Conservation (phyloP, 2,329 filamentous ascomycete species). For the Pochonia chlamydosporia region DNA sequence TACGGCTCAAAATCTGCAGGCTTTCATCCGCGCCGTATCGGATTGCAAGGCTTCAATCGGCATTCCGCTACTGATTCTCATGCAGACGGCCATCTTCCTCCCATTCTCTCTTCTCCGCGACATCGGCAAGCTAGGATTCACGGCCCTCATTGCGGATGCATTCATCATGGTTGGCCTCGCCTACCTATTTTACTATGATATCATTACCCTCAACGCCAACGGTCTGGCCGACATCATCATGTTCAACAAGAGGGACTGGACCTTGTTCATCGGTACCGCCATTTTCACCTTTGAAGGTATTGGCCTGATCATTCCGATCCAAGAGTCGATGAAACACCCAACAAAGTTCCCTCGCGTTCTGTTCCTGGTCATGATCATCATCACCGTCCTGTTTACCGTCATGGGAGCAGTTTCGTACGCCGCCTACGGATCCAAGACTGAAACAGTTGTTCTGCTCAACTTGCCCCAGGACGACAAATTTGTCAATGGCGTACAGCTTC, state of each 20-base stretch:
- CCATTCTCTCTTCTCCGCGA: slow-evolving; percentile 91
- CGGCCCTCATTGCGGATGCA: slow-evolving; percentile 84
- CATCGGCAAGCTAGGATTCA: slow-evolving; percentile 95
- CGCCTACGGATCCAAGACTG: slow-evolving; percentile 89
- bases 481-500: slow-evolving; percentile 91
- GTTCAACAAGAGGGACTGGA: slow-evolving; percentile 92
- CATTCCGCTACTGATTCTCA: slow-evolving; percentile 83
- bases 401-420: slow-evolving; percentile 95
- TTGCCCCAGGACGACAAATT: slow-evolving; percentile 92
- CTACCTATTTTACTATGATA: slow-evolving; percentile 94
- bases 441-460: slow-evolving; percentile 94
- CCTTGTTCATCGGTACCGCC: slow-evolving; percentile 94
- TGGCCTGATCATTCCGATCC: slow-evolving; percentile 94
- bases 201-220: slow-evolving; percentile 70
- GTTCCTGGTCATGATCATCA: slow-evolving; percentile 87
- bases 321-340: slow-evolving; percentile 92
- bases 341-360: slow-evolving; percentile 87
- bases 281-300: slow-evolving; percentile 99
- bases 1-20: slow-evolving; percentile 90
- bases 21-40: slow-evolving; percentile 87
- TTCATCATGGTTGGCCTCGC: slow-evolving; percentile 91
- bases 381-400: slow-evolving; percentile 82
- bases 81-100: slow-evolving; percentile 93
- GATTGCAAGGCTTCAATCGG: slow-evolving; percentile 80
- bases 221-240: slow-evolving; percentile 80